phyloP scores from a whole-genome alignment of 164 flowering plant genomes.

The Houttuynia cordata region DNA sequence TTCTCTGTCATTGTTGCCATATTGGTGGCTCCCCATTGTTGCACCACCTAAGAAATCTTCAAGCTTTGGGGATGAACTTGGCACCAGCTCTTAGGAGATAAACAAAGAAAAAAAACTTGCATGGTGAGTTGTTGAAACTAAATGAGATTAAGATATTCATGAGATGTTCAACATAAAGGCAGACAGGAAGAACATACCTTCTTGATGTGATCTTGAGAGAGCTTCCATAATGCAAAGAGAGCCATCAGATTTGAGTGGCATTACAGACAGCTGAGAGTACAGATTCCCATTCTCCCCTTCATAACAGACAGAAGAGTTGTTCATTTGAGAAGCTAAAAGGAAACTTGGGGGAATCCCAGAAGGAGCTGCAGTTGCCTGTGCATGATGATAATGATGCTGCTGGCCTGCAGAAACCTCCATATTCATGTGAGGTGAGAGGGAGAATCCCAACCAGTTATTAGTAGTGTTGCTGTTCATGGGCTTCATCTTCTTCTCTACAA shows the following conservation, averaged over 20 bases:
- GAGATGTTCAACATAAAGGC: not conserved
- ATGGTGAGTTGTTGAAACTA: not conserved
- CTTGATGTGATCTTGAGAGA: conserved; percentile 41
- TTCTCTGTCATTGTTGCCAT: conserved; percentile 32
- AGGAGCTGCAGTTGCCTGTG: conserved; percentile 16
- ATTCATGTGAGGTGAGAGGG: conserved; percentile 72
- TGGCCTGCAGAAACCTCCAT: conserved; percentile 43
- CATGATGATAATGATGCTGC: conserved; percentile 22
- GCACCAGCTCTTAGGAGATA: conserved; percentile 37
- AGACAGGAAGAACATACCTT: conserved; percentile 25
- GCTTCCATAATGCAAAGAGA: conserved; percentile 87
- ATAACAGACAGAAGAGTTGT: conserved; percentile 28
- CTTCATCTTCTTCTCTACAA: conserved; percentile 38
- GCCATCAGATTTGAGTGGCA: conserved; percentile 91
- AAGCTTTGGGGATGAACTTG: conserved; percentile 55
- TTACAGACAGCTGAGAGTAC: conserved; percentile 37
- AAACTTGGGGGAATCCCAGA: conserved; percentile 29
- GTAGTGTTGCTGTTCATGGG: conserved; percentile 38
- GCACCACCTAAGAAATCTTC: conserved; percentile 79
- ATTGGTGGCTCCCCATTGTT: conserved; percentile 37
- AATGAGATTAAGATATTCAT: not conserved
- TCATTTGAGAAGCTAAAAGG: conserved; percentile 29
- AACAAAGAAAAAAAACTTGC: no score
- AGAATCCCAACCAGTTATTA: conserved; percentile 74
- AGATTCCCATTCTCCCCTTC: conserved; percentile 29